These are phyloP conservation scores for Fusarium graminum DNA, from an alignment of 2,329 filamentous ascomycete species.

Conservation along the genomic window DNA sequence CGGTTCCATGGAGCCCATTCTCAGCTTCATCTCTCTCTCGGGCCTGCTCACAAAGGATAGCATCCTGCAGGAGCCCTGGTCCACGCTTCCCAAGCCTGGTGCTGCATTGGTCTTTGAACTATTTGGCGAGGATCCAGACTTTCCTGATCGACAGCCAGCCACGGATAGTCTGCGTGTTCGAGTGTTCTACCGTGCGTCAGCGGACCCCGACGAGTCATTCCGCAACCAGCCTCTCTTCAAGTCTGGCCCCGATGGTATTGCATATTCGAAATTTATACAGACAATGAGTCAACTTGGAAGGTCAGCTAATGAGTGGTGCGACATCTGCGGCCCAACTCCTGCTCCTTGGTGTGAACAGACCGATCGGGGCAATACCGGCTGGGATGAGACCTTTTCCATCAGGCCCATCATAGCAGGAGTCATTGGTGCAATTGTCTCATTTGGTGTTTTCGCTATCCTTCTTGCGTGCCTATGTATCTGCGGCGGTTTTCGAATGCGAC, in stretches of 20 bases:
- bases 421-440: constrained; percentile 60
- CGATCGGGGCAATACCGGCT: not conserved
- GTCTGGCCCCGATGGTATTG: constrained; percentile 53
- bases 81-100: constrained; percentile 73
- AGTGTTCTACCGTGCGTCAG: constrained; percentile 68
- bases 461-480: constrained; percentile 52
- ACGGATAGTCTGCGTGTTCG: constrained; percentile 63
- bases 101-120: constrained; percentile 82
- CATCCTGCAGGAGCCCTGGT: constrained; percentile 57
- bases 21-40: constrained; percentile 67
- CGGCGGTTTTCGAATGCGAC: constrained; percentile 52
- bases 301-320: constrained; percentile 59
- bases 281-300: constrained; percentile 56
- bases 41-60: constrained; percentile 64
- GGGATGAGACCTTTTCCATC: constrained; percentile 31
- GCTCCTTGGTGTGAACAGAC: constrained; percentile 56
- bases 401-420: constrained; percentile 59
- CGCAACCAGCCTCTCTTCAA: constrained; percentile 58
- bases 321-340: constrained; percentile 53
- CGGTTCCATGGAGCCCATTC: constrained; percentile 66
- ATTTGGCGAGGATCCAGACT: constrained; percentile 49
- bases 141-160: constrained; percentile 46
- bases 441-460: constrained; percentile 54
- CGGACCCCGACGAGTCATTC: constrained; percentile 54
- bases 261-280: constrained; percentile 56